Conservation (phyloP, 345 rosid genomes). For the Salix koriyanagi region DNA sequence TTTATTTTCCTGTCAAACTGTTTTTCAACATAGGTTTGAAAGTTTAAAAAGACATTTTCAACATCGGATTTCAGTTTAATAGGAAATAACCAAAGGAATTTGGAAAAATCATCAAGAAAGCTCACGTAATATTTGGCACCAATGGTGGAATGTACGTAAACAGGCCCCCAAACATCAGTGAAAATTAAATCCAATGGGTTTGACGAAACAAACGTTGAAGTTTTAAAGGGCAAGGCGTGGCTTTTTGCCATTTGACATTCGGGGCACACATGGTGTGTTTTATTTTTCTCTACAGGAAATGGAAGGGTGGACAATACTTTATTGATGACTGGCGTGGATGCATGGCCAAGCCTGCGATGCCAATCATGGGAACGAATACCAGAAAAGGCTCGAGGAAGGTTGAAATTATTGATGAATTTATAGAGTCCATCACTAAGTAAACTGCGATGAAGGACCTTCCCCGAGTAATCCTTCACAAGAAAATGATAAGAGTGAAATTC, state of each 20-base stretch:
- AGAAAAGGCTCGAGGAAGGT: not conserved
- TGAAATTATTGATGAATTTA: too few species aligned
- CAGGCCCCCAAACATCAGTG: not conserved
- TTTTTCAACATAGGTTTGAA: not conserved
- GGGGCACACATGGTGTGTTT: not conserved
- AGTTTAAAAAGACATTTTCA: too few species aligned
- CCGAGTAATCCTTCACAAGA: not conserved
- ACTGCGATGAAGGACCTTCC: not conserved
- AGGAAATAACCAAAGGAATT: not conserved
- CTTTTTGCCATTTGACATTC: not conserved
- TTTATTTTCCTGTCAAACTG: too few species aligned
- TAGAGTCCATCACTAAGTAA: too few species aligned
- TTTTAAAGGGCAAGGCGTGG: too few species aligned
- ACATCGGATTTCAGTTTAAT: not conserved
- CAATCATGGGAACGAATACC: not conserved
- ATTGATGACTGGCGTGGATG: too few species aligned
- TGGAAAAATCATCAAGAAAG: not conserved
- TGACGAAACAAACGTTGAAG: too few species aligned
- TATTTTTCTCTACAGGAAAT: not conserved
- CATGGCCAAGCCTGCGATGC: not conserved
- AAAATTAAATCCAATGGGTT: not conserved
- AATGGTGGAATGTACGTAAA: accelerated
- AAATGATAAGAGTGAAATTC: not conserved
- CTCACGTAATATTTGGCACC: not conserved
- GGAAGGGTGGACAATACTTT: not conserved